A percentile compares a stretch with the other conserved stretches of the same genome.
phyloP scores from a whole-genome alignment of 441 rosid genomes.

The Erodium chrysanthum region DNA sequence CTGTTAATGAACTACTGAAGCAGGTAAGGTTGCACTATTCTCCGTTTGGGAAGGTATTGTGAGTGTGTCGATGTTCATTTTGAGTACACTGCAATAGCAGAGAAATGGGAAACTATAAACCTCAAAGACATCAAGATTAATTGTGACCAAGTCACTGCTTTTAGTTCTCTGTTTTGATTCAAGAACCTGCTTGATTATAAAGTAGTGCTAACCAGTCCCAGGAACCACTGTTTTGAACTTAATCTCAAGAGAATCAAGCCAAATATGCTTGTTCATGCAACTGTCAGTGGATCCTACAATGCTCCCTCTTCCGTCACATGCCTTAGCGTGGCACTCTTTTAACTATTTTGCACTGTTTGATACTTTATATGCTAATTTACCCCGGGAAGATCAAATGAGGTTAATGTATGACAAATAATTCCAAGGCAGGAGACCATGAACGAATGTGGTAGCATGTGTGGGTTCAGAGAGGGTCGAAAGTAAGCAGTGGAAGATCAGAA shows the following conservation, averaged over 20 bases:
- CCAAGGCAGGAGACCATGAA: slow-evolving; percentile 26
- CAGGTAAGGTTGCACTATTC: slow-evolving; percentile 27
- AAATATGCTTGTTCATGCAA: slow-evolving; percentile 24
- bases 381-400: slow-evolving; percentile 37
- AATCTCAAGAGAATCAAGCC: slow-evolving; percentile 28
- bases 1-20: slow-evolving; percentile 21
- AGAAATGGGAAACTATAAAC: slow-evolving; percentile 46
- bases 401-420: slow-evolving; percentile 39
- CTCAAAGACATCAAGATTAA: slow-evolving; percentile 22
- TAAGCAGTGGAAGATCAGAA: slow-evolving; percentile 73
- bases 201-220: slow-evolving; percentile 17
- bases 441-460: slow-evolving; percentile 49
- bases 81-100: slow-evolving; percentile 39
- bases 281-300: slow-evolving; percentile 41
- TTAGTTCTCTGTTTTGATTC: slow-evolving; percentile 23
- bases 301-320: slow-evolving; percentile 43
- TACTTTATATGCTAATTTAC: slow-evolving; percentile 25
- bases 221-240: slow-evolving; percentile 26
- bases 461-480: slow-evolving; percentile 54
- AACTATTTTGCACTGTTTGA: slow-evolving; percentile 47
- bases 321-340: slow-evolving; percentile 47
- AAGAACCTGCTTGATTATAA: slow-evolving; percentile 29
- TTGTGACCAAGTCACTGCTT: slow-evolving; percentile 18
- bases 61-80: slow-evolving; percentile 36
- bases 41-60: slow-evolving; percentile 24